Base-by-base conservation (phyloP, 2,329 filamentous ascomycete species). In the Phoma sp. region DNA sequence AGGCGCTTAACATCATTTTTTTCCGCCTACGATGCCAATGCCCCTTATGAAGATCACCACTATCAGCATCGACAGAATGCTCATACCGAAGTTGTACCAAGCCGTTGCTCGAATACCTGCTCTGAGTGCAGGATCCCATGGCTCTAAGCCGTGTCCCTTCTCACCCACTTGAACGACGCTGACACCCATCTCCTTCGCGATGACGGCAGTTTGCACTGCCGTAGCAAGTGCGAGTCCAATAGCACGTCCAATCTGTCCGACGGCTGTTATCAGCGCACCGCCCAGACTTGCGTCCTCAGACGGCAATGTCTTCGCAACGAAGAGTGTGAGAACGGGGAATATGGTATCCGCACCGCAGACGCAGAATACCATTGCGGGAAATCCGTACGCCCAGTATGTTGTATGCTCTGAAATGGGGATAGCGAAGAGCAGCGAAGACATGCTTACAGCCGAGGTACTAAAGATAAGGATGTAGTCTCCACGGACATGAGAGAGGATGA, bases 341-440 rank as follows among this genome's bases (percentile, higher is more conserved):
- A 86, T 79, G 0, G 85, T 87, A 65, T 90, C 87, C 3, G 86
- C 85, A 29, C 88, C 87, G 32, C 88, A 77, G 7, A 89, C 86
- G 6, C 82, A 80, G 3, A 90, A 74, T 0, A 86, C 71, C 84
- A 90, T 89, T 7, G 87, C 86, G 2, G 82, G 82, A 18, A 91
- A 78, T 0, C 83, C 86, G 60, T 82, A 88, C 2, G 88, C 87
- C 68, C 87, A 90, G 73, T 90, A 90, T 0, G 79, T 83, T 0
- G 85, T 87, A 2, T 76, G 70, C 0, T 81, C 77, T 0, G 85
- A 79, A 37, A 90, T 87, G 0, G 87, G 86, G 0, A 85, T 77
- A 0, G 87, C 84, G 64, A 88, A 87, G 24, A 90, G 79, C 8
- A 89, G 69, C 27, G 79, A 82, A 1, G 85, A 77, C 22, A 85